These are phyloP conservation scores for Solanum ahanhuiri DNA, from an alignment of 257 asterid genomes.

Conservation along the genomic window DNA sequence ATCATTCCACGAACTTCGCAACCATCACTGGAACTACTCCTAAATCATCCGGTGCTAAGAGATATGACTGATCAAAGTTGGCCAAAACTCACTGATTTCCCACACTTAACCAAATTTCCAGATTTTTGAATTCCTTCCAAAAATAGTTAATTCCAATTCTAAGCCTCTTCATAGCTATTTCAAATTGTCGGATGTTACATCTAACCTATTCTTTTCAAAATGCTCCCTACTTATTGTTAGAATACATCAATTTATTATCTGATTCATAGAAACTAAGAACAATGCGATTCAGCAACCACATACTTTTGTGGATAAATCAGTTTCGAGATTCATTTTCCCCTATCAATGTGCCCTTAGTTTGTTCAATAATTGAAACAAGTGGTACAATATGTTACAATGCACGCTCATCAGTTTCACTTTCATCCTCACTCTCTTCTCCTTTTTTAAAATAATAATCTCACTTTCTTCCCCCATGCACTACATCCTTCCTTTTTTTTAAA, in stretches of 20 bases:
- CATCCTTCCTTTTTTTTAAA: no score
- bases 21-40: no score
- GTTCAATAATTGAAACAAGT: background rate
- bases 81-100: no score
- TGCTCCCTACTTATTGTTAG: background rate
- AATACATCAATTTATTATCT: background rate
- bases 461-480: background rate
- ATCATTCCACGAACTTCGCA: no score
- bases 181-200: no score
- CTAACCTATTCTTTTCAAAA: background rate
- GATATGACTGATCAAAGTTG: no score
- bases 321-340: background rate
- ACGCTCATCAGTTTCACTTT: background rate
- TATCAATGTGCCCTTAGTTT: background rate
- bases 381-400: background rate
- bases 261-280: background rate
- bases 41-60: no score
- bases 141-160: no score
- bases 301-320: background rate
- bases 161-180: no score
- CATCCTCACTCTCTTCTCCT: no score
- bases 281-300: background rate
- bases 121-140: no score
- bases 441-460: background rate
- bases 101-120: no score